Evolutionary conservation across 2,329 filamentous ascomycete genomes (phyloP), one percentile per base, ranked within the genome.

Genomic region (Diaporthe batatas): DNA sequence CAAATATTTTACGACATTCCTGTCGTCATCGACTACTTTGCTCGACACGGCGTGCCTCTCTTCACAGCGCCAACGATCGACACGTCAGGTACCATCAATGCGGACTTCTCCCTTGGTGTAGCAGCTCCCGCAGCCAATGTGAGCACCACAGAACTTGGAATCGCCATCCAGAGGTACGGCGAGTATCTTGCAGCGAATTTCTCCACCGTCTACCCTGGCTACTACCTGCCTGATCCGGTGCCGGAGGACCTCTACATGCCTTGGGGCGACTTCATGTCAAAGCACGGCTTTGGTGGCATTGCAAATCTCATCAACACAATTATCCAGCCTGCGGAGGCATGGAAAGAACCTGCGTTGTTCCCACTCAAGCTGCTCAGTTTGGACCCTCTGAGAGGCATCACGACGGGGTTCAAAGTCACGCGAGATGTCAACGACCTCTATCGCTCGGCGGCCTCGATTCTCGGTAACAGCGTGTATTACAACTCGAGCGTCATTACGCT

Each of bases 21-120:
- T 0, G 71, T 81, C 1, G 81, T 85, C 5, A 84, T 82, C 14
- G 80, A 85, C 7, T 86, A 87, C 68, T 86, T 89, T 51, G 79
- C 73, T 51, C 80, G 83, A 34, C 69, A 54, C 36, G 34, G 23
- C 7, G 72, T 68, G 8, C n/a, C 47, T 2, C 34, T 44, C 29
- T 73, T 70, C 49, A 62, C 57, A 14, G 34, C 57, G n/a, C 72
- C 72, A 21, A 59, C 58, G 10, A 53, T 25, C 29, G 14, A 32
- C 23, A 16, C n/a, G 3, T 39, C 62, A 25, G 53, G 32, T n/a
- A 67, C 62, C 10, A 25, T 67, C 47, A 67, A 67, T 12, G 62
- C 62, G 29, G 62, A 67, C n/a, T 67, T 67, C 32, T 53, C 62
- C 10, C 62, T 67, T 2, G 62, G 62, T 25, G 47, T 67, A 23